Evolutionary conservation across 2,329 filamentous ascomycete genomes (phyloP), one percentile per base, ranked within the genome.

Genomic region (Coleophoma crateriformis): DNA sequence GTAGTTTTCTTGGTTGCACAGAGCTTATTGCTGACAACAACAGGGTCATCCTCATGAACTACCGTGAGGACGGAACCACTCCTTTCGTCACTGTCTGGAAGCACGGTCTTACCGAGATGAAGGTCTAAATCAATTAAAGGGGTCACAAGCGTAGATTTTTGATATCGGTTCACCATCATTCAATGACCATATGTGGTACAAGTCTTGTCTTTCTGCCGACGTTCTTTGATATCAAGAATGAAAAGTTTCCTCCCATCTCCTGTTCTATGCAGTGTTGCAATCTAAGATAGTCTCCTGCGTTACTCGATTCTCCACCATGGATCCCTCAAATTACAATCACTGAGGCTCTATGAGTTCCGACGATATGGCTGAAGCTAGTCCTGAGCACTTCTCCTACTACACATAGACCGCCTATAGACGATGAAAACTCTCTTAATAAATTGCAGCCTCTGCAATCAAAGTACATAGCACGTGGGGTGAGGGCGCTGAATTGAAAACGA

Each of bases 11-110:
- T 8, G 7, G 41, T 19, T 11, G 51, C 39, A 52, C 45, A 17
- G 27, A 27, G 12, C 54, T 58, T 33, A 53, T 49, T 48, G 46
- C 54, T 45, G 27, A 50, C 6, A 39, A 39, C n/a, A 46, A 22
- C 56, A 91, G 88, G 84, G 78, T 96, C 64, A 78, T 91, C 59
- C 88, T 96, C 61, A 87, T 96, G 68, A 95, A 96, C 82, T 99
- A 96, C 83, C 92, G 94, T 64, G 91, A 96, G 71, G 94, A 97
- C 64, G 94, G 94, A 71, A 71, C 86, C 61, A 97, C 92, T 49
- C 94, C 94, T 53, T 99, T 81, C 69, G 78, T 95, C 64, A 87
- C 83, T 60, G 75, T 95, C 76, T 97, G 91, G 92, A 96, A 97
- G 84, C 87, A 96, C 76, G 94, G 92, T 67, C 74, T 97, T 58